Evolutionary conservation across 805 yeast genomes (phyloP), one percentile per base, ranked within the genome.

Genomic region (Pichia manshurica): DNA sequence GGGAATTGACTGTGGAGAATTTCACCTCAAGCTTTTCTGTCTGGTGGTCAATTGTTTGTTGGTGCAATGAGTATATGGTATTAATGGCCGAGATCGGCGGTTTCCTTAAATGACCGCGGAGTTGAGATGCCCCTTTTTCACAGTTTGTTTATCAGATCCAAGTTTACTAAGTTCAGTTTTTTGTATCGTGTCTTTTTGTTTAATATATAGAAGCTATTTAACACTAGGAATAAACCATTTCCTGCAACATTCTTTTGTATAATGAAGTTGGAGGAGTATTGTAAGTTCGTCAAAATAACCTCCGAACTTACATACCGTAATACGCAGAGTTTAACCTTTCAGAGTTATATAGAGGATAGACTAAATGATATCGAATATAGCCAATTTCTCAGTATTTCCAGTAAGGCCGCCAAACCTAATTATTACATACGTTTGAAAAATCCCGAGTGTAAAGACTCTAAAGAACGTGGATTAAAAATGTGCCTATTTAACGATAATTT

Each of bases 41-140:
- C 2, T 85, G 91, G 91, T 84, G 88, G 87, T 72, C 78, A 39
- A 69, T 83, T 3, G 69, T 85, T 47, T 80, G 88, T 60, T 85
- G 91, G 89, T 68, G 81, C 6, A 87, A 82, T 57, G 91, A 84
- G 57, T 84, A 78, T 73, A 67, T 83, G 51, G 73, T 73, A 2
- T 82, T 87, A 80, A 66, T 75, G 48, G 81, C 82, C 22, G 88
- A 83, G 57, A 63, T 79, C 15, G 82, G 83, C 4, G 82, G 82
- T 0, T 74, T 74, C 51, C 28, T 41, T 8, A 29, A 40, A 29
- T 40, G 21, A 38, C 16, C 21, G 39, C 37, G 37, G 12, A 7
- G 20, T 34, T 25, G 29, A 25, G 10, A 25, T 25, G 29, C 29
- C 37, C 33, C 20, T 34, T 8, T 34, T 34, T n/a, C 37, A 8